phyloP scores from a whole-genome alignment of 2,329 filamentous ascomycete species.

The Bipolaris victoriae region DNA sequence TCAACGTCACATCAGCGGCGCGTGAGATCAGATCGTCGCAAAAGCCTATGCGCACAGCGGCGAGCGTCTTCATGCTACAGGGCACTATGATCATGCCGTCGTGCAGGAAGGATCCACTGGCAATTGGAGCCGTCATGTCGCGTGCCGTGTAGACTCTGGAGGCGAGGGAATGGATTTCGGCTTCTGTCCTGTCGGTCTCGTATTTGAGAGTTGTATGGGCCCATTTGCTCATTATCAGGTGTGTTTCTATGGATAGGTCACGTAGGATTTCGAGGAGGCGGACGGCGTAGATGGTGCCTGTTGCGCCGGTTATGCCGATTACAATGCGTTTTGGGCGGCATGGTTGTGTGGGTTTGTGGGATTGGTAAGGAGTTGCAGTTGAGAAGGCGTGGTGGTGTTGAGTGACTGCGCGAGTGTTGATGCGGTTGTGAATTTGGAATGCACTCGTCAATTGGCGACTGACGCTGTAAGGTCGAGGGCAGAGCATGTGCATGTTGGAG shows the following conservation, averaged over 20 bases:
- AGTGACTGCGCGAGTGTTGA: neutral
- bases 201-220: neutral
- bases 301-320: conserved; percentile 1
- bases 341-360: neutral
- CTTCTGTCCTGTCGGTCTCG: neutral
- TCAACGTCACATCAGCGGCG: neutral
- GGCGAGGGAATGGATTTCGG: conserved; percentile 1
- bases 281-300: conserved; percentile 1
- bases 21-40: conserved; percentile 1
- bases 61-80: neutral
- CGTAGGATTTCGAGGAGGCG: conserved; percentile 1
- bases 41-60: neutral
- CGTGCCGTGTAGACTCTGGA: neutral
- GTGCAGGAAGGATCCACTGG: neutral
- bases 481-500: neutral
- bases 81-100: conserved; percentile 1
- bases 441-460: neutral
- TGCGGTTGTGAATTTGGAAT: neutral
- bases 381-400: neutral
- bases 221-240: conserved; percentile 1
- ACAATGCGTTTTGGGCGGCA: neutral
- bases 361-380: no score
- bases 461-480: neutral
- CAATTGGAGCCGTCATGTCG: neutral
- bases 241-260: conserved; percentile 2